Percentiles rank a stretch among this genome's conserved stretches.
These are phyloP conservation scores for Turnera subulata DNA, from an alignment of 345 rosid species.

Conservation along the genomic window DNA sequence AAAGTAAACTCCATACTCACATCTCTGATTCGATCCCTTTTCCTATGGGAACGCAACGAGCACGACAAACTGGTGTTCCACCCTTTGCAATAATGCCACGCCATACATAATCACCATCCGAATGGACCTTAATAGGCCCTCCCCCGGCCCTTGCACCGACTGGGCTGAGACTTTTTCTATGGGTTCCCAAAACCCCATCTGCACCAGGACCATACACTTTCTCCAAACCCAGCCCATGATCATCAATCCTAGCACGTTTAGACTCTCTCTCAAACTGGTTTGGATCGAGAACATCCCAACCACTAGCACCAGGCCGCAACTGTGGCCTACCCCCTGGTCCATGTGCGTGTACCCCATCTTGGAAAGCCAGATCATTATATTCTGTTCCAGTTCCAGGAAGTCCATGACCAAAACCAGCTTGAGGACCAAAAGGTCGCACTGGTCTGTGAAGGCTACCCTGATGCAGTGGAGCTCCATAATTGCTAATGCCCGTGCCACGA, in stretches of 20 bases:
- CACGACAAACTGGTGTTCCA: conserved; percentile 70
- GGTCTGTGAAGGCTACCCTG: conserved; percentile 35
- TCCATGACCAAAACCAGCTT: conserved; percentile 45
- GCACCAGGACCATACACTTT: conserved; percentile 43
- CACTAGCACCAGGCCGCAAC: conserved; percentile 41
- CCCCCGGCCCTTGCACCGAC: conserved; percentile 29
- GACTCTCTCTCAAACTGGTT: conserved; percentile 54
- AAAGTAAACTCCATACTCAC: conserved; percentile 38
- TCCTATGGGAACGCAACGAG: conserved; percentile 65
- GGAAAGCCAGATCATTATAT: conserved; percentile 41
- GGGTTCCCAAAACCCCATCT: conserved; percentile 28
- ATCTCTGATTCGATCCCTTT: conserved; percentile 49
- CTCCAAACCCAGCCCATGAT: conserved; percentile 44
- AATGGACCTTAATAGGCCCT: conserved; percentile 28
- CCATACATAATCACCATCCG: conserved; percentile 62
- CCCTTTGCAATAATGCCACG: conserved; percentile 76
- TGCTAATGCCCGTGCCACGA: conserved; percentile 31
- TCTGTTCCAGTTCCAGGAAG: conserved; percentile 50
- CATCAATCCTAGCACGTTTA: conserved; percentile 73
- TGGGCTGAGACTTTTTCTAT: conserved; percentile 46
- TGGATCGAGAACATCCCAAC: conserved; percentile 73
- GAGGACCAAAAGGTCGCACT: conserved; percentile 43
- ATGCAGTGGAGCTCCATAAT: conserved; percentile 31
- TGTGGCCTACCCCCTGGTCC: conserved; percentile 52
- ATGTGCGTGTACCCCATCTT: conserved; percentile 53